Evolutionary conservation across 495 filamentous ascomycete species (phyloP), one percentile per base, ranked within the genome.

Genomic region (Stereocaulon alpinum): DNA sequence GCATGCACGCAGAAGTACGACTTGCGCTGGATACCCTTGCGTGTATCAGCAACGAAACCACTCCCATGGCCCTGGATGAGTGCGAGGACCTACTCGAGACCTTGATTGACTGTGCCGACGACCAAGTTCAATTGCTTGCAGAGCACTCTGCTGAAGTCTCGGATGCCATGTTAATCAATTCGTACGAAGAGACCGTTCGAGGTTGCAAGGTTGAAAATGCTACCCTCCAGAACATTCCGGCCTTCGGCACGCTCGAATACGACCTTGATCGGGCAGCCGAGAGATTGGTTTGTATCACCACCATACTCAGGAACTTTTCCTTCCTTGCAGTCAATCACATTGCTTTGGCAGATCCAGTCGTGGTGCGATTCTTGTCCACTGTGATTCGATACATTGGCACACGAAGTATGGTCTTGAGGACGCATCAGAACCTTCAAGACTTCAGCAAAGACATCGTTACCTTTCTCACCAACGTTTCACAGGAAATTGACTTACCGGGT

Each of bases 391-490:
- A 88, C 63, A 77, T 98, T 32, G 92, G 93, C 41, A 96, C 92
- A 4, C 85, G 89, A n/a, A 86, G 88, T 63, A 85, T 88, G 78
- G 78, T 96, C 42, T 73, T 96, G 45, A 83, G 91, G 20, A 87
- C 82, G 7, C 76, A 91, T 62, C 73, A 76, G 60, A 93, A 95
- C 71, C 92, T 87, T 5, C 71, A 95, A 66, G 92, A 98, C 69
- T 88, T 98, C 65, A 94, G 95, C 87, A 98, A 98, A 71, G 93
- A 98, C 71, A 77, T 91, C 15, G 82, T 97, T 58, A 86, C 86
- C 44, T 86, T 91, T 56, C 76, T 98, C 41, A 93, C 90, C 59
- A 96, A 98, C 68, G 77, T 92, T 56, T 81, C 90, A 18, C 82
- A 91, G 58, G 77, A 80, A 22, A 82, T 98, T 56, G 84, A 89